phyloP scores from a whole-genome alignment of 1,139 yeast genomes.

The Sporopachydermia cereana region DNA sequence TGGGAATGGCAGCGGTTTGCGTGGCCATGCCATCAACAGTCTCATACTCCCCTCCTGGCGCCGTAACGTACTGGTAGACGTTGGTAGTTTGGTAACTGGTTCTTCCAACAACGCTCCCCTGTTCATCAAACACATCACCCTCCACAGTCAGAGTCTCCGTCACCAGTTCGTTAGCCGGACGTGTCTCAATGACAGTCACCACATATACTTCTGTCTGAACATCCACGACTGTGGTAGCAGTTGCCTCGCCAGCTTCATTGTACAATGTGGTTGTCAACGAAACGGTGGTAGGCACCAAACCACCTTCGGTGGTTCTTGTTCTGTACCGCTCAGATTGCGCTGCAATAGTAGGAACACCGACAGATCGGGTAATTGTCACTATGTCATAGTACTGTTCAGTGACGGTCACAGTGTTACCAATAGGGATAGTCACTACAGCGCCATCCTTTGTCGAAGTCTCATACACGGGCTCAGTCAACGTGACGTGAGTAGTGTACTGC shows the following conservation, averaged over 20 bases:
- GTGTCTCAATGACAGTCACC: background rate
- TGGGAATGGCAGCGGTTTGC: background rate
- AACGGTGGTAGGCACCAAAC: background rate
- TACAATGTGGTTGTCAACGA: background rate
- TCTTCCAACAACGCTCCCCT: background rate
- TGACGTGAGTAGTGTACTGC: background rate
- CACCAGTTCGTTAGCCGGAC: background rate
- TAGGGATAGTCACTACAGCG: background rate
- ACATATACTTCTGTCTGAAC: background rate
- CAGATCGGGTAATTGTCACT: background rate
- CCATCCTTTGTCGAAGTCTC: background rate
- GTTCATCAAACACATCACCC: background rate
- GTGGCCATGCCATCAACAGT: background rate
- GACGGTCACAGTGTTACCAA: background rate
- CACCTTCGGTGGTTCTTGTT: background rate
- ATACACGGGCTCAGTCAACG: background rate
- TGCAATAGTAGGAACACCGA: background rate
- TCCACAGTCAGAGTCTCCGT: background rate
- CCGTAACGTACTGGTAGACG: background rate
- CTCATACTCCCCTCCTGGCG: background rate
- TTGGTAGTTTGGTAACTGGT: background rate
- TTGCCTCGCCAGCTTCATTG: background rate
- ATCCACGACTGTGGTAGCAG: background rate
- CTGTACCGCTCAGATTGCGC: background rate
- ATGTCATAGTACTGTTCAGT: background rate